Evolutionary conservation across 2,329 filamentous ascomycete species (phyloP).

Genomic region (Verticillium albo-atrum): DNA sequence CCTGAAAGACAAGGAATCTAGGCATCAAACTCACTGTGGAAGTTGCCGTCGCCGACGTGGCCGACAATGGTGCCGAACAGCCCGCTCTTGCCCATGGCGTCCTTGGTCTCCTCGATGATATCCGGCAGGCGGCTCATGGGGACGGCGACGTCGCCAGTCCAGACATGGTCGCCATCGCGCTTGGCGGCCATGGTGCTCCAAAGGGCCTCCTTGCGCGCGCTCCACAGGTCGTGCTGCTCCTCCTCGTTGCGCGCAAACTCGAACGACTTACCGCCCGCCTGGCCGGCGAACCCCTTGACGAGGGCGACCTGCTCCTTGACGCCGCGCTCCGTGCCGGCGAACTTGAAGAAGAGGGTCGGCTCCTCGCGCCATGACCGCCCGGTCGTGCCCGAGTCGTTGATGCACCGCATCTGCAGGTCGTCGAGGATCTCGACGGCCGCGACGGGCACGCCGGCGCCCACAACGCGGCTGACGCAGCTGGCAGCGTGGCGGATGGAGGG

Average conservation of each 20-base stretch:
- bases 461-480: slow-evolving; percentile 74
- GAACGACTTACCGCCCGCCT: slow-evolving; percentile 62
- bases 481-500: slow-evolving; percentile 64
- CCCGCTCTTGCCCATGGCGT: slow-evolving; percentile 36
- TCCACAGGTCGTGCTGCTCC: slow-evolving; percentile 77
- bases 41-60: slow-evolving; percentile 75
- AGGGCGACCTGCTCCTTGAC: slow-evolving; percentile 76
- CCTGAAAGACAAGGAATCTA: not conserved
- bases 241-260: slow-evolving; percentile 68
- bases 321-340: slow-evolving; percentile 62
- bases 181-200: slow-evolving; percentile 72
- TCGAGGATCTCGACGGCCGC: slow-evolving; percentile 92
- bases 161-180: slow-evolving; percentile 65
- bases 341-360: slow-evolving; percentile 83
- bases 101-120: slow-evolving; percentile 69
- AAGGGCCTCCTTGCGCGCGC: slow-evolving; percentile 76
- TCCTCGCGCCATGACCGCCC: slow-evolving; percentile 64
- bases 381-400: slow-evolving; percentile 63
- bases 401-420: slow-evolving; percentile 78
- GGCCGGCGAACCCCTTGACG: slow-evolving; percentile 59
- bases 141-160: slow-evolving; percentile 84
- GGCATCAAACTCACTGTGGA: slow-evolving; percentile 51
- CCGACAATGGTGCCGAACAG: slow-evolving; percentile 55
- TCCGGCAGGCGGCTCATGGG: slow-evolving; percentile 70
- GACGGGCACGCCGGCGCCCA: slow-evolving; percentile 75